phyloP scores from a whole-genome alignment of 176 grass and related monocot species.

The Musa schizocarpa region DNA sequence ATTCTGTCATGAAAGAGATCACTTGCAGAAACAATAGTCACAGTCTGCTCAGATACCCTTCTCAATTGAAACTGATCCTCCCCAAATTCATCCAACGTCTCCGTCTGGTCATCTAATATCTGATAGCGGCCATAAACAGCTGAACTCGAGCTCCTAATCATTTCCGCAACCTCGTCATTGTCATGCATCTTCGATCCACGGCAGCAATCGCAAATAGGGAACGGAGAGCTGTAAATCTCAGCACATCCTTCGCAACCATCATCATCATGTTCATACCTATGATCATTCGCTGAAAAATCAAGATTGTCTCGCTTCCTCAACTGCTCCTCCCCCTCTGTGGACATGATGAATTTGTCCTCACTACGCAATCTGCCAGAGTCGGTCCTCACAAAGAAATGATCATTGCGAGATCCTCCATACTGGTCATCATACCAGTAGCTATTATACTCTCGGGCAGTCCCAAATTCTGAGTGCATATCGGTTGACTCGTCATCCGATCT shows the following conservation, averaged over 20 bases:
- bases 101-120: slow-evolving; percentile 85
- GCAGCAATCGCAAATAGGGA: slow-evolving; percentile 65
- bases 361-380: slow-evolving; percentile 25
- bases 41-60: slow-evolving; percentile 6
- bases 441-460: slow-evolving; percentile 72
- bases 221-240: slow-evolving; percentile 57
- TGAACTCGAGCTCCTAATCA: slow-evolving; percentile 33
- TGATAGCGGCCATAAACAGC: slow-evolving; percentile 75
- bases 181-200: slow-evolving; percentile 25
- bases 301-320: slow-evolving; percentile 18
- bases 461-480: slow-evolving; percentile 58
- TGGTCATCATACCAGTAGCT: slow-evolving; percentile 68
- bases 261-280: background rate
- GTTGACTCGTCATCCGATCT: slow-evolving; percentile 63
- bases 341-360: slow-evolving; percentile 73
- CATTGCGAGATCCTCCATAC: background rate
- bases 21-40: slow-evolving; percentile 25
- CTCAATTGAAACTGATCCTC: slow-evolving; percentile 36
- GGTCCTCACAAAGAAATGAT: slow-evolving; percentile 32
- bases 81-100: slow-evolving; percentile 62
- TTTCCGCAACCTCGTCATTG: slow-evolving; percentile 12
- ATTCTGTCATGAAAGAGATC: slow-evolving; percentile 23
- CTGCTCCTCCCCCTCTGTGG: slow-evolving; percentile 20
- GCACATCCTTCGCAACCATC: slow-evolving; percentile 40
- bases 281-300: slow-evolving; percentile 12